A percentile compares a stretch with the other conserved stretches of the same genome.
phyloP scores from a whole-genome alignment of 108 stramenopile genomes.

The Cyclostephanos tholiformis region DNA sequence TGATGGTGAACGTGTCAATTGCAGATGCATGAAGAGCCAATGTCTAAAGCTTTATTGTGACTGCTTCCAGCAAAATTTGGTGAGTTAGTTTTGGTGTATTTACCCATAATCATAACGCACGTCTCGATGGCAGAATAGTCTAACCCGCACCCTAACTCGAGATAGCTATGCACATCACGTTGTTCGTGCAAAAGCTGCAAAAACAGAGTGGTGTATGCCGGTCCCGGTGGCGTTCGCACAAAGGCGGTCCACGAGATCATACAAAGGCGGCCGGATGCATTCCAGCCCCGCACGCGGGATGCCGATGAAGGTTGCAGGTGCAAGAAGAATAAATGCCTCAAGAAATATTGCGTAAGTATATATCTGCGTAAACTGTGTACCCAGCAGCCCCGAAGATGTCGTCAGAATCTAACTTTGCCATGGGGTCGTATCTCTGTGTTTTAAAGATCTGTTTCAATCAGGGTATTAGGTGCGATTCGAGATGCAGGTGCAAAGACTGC shows the following conservation, averaged over 20 bases:
- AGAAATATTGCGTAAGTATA: slow-evolving; percentile 11
- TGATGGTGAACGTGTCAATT: slow-evolving; percentile 23
- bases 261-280: slow-evolving; percentile 59
- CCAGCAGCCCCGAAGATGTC: not conserved
- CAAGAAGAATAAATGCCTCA: slow-evolving; percentile 60
- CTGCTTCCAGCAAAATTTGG: slow-evolving; percentile 60
- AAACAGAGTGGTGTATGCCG: slow-evolving; percentile 46
- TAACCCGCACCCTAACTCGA: not conserved
- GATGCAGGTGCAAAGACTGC: slow-evolving; percentile 13
- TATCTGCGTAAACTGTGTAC: not conserved
- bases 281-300: slow-evolving; percentile 49
- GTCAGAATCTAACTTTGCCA: not conserved
- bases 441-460: slow-evolving; percentile 14
- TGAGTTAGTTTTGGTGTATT: not conserved
- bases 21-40: slow-evolving; percentile 36
- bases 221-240: slow-evolving; percentile 46
- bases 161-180: slow-evolving; percentile 48
- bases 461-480: slow-evolving; percentile 7
- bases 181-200: slow-evolving; percentile 64
- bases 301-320: slow-evolving; percentile 58
- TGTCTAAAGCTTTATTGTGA: slow-evolving; percentile 73
- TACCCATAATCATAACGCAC: not conserved
- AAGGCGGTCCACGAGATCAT: slow-evolving; percentile 56
- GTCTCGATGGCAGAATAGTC: not conserved
- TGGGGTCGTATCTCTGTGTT: not conserved